These are phyloP conservation scores for Diaporthe batatas DNA, from an alignment of 2,329 filamentous ascomycete species.

Conservation along the genomic window DNA sequence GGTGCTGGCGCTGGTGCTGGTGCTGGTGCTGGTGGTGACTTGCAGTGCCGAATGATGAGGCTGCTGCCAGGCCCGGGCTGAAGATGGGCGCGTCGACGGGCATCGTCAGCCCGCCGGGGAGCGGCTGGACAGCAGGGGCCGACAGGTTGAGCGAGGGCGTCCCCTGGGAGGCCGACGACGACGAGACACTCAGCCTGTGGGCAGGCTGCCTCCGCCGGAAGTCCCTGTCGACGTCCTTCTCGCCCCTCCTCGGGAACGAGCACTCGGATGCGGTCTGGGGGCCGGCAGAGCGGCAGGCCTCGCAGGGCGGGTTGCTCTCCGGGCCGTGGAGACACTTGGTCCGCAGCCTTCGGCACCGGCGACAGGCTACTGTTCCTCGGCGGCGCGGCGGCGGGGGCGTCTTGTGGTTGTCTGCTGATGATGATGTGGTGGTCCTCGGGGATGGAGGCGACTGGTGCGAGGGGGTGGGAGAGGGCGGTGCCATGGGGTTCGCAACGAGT, in stretches of 20 bases:
- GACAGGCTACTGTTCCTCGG: conserved; percentile 42
- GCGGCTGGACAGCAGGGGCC: conserved; percentile 35
- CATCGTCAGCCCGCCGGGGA: conserved; percentile 29
- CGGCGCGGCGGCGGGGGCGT: conserved; percentile 33
- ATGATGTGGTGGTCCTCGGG: not conserved
- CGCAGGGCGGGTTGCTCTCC: conserved; percentile 40
- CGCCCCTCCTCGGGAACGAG: conserved; percentile 39
- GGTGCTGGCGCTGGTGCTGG: not conserved
- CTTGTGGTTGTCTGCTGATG: conserved; percentile 20
- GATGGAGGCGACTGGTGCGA: conserved; percentile 33
- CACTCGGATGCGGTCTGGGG: conserved; percentile 39
- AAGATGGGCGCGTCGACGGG: conserved; percentile 37
- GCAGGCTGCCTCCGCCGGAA: conserved; percentile 38
- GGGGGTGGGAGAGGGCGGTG: conserved; percentile 32
- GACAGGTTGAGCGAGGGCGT: conserved; percentile 28
- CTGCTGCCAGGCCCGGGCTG: conserved; percentile 1
- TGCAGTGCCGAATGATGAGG: conserved; percentile 8
- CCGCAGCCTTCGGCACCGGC: conserved; percentile 42
- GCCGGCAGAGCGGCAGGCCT: conserved; percentile 40
- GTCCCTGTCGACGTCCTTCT: conserved; percentile 41
- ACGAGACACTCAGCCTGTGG: conserved; percentile 40
- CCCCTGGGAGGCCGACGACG: conserved; percentile 31
- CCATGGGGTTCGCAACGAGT: conserved; percentile 36
- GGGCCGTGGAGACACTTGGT: conserved; percentile 43
- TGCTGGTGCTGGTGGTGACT: conserved; percentile 13